These are phyloP conservation scores for Colletotrichum melonis DNA, from an alignment of 2,329 filamentous ascomycete genomes.

Conservation along the genomic window DNA sequence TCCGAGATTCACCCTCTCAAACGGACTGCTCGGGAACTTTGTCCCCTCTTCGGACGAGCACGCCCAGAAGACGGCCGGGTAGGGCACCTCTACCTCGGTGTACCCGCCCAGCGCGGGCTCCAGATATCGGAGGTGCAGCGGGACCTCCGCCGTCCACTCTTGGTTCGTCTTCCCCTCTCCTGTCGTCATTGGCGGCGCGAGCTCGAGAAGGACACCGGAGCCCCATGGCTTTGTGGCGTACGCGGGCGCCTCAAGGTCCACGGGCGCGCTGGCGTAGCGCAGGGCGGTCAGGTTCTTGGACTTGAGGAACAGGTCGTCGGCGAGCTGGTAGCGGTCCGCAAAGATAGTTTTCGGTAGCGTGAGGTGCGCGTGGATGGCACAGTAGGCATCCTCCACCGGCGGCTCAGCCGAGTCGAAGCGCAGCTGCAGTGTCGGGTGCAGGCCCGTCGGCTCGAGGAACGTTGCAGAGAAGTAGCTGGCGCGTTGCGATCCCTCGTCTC, in stretches of 20 bases:
- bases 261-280: constrained; percentile 77
- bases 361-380: constrained; percentile 81
- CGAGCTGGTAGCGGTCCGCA: constrained; percentile 87
- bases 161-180: constrained; percentile 45
- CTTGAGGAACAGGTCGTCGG: constrained; percentile 78
- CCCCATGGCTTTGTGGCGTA: constrained; percentile 85
- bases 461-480: constrained; percentile 65
- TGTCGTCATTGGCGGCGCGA: constrained; percentile 64
- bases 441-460: constrained; percentile 79
- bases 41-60: constrained; percentile 75
- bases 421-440: constrained; percentile 85
- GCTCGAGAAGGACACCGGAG: constrained; percentile 79
- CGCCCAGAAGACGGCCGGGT: constrained; percentile 91
- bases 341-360: constrained; percentile 87
- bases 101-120: constrained; percentile 68
- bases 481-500: constrained; percentile 35
- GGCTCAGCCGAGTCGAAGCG: constrained; percentile 65
- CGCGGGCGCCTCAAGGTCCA: constrained; percentile 90
- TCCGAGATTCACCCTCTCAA: constrained; percentile 85
- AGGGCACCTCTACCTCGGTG: constrained; percentile 72
- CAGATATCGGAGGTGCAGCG: constrained; percentile 88
- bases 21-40: constrained; percentile 82
- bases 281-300: constrained; percentile 82
- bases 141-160: constrained; percentile 76
- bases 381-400: constrained; percentile 67